Evolutionary conservation across 177 flowering plant genomes (phyloP).

Genomic region (Vitis hybrid): DNA sequence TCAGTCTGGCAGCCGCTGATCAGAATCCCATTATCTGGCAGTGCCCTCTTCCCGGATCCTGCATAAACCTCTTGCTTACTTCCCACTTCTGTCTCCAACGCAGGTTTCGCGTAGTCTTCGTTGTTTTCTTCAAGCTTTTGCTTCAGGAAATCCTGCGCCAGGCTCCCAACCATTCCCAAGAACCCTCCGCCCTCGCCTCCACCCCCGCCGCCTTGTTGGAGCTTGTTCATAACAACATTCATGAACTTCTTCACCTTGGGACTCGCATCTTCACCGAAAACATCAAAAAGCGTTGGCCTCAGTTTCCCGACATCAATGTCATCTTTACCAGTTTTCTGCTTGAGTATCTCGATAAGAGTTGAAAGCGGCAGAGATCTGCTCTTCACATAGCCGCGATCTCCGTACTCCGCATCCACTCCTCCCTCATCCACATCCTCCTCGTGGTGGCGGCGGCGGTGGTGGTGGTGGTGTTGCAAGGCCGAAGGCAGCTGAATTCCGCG

Average conservation of each 20-base stretch:
- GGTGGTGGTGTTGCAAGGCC: conserved; percentile 24
- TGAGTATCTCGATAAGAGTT: conserved; percentile 83
- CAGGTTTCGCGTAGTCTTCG: conserved; percentile 76
- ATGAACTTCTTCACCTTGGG: conserved; percentile 97
- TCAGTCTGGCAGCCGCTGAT: conserved; percentile 92
- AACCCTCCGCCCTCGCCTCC: conserved; percentile 55
- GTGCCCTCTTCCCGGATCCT: conserved; percentile 47
- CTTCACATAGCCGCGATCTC: conserved; percentile 36
- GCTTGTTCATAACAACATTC: conserved; percentile 70
- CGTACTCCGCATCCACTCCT: conserved; percentile 22
- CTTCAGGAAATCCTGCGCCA: conserved; percentile 82
- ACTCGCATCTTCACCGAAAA: conserved; percentile 88
- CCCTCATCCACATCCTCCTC: conserved; percentile 23
- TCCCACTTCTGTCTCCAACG: conserved; percentile 56
- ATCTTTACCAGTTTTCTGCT: conserved; percentile 91
- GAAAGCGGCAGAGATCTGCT: conserved; percentile 77
- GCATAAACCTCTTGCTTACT: conserved; percentile 81
- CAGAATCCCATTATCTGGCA: conserved; percentile 77
- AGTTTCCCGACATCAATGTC: conserved; percentile 93
- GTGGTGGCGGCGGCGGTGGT: conserved; percentile 17
- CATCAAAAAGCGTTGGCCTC: conserved; percentile 75
- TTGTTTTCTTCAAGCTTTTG: conserved; percentile 76
- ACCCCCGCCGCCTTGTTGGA: conserved; percentile 45
- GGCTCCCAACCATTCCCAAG: conserved; percentile 69
- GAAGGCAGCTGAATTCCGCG: conserved; percentile 68